Conservation (phyloP, 495 filamentous ascomycete genomes). For the Penicillium taxi region DNA sequence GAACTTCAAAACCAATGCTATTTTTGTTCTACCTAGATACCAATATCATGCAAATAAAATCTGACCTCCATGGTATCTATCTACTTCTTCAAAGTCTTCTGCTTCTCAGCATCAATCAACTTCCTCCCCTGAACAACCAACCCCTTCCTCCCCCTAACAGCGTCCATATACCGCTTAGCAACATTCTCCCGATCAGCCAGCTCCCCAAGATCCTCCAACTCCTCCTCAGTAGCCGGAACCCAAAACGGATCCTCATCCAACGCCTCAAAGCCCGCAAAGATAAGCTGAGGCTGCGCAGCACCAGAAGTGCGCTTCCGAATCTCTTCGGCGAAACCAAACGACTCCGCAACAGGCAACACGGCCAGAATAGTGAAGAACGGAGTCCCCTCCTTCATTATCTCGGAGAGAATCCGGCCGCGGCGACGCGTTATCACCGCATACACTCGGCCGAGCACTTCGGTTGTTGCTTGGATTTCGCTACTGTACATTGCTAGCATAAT, state of each 20-base stretch:
- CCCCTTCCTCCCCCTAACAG: conserved; percentile 76
- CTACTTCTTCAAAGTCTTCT: conserved; percentile 95
- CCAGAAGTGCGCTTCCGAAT: conserved; percentile 91
- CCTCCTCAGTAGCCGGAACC: conserved; percentile 94
- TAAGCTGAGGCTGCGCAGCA: conserved; percentile 81
- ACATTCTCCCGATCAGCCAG: conserved; percentile 89
- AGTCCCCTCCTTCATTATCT: conserved; percentile 88
- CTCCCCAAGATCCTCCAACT: conserved; percentile 93
- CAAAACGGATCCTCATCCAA: conserved; percentile 93
- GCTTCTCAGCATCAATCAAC: conserved; percentile 92
- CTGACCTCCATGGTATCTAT: not conserved
- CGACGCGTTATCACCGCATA: conserved; percentile 90
- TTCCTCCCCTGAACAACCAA: conserved; percentile 71
- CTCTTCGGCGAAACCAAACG: conserved; percentile 91
- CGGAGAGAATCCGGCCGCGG: conserved; percentile 79
- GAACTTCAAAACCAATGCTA: not conserved
- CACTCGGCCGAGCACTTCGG: conserved; percentile 89
- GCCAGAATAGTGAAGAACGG: conserved; percentile 92
- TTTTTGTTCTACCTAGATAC: not conserved
- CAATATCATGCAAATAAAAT: conserved; percentile 2
- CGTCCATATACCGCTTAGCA: conserved; percentile 91
- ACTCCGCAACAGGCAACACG: conserved; percentile 81
- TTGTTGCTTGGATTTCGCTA: conserved; percentile 92
- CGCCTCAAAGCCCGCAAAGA: conserved; percentile 86
- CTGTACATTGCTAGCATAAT: conserved; percentile 97